These are phyloP conservation scores for Skeletonema tropicum DNA, from an alignment of 108 stramenopile species.

Conservation along the genomic window DNA sequence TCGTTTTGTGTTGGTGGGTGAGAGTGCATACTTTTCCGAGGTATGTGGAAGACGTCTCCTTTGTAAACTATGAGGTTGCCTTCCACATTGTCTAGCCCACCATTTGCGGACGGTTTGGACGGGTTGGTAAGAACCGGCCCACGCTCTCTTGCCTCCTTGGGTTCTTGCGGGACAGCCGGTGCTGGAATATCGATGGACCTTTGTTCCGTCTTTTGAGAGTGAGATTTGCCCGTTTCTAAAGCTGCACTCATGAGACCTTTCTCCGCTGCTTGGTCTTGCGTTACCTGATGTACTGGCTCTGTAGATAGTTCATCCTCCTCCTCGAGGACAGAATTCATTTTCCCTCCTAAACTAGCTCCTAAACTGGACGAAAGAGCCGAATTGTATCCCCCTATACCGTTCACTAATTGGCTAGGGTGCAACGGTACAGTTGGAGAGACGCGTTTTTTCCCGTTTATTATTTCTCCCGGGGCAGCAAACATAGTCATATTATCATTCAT, in stretches of 20 bases:
- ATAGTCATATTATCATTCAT: background rate
- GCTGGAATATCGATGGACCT: background rate
- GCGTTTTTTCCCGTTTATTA: constrained; percentile 43
- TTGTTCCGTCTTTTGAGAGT: background rate
- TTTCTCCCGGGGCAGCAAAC: constrained; percentile 32
- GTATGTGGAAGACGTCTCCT: constrained; percentile 64
- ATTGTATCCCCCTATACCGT: background rate
- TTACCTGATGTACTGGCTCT: background rate
- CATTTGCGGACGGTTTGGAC: constrained; percentile 58
- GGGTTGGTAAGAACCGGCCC: constrained; percentile 83
- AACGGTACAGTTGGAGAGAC: constrained; percentile 35
- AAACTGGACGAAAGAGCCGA: constrained; percentile 5
- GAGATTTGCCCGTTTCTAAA: background rate
- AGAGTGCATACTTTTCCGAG: constrained; percentile 46
- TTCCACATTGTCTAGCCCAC: constrained; percentile 75
- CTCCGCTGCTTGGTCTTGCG: background rate
- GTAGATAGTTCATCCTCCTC: background rate
- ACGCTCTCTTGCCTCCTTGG: constrained; percentile 16
- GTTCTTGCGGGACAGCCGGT: constrained; percentile 1
- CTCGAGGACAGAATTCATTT: constrained; percentile 3
- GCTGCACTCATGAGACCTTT: background rate
- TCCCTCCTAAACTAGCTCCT: constrained; percentile 4
- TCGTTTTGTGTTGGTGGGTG: constrained; percentile 30
- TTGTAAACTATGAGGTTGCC: constrained; percentile 78
- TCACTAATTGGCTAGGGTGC: constrained; percentile 39